Base-by-base conservation (phyloP, 78 protist genomes). In the Paulinella micropora region DNA sequence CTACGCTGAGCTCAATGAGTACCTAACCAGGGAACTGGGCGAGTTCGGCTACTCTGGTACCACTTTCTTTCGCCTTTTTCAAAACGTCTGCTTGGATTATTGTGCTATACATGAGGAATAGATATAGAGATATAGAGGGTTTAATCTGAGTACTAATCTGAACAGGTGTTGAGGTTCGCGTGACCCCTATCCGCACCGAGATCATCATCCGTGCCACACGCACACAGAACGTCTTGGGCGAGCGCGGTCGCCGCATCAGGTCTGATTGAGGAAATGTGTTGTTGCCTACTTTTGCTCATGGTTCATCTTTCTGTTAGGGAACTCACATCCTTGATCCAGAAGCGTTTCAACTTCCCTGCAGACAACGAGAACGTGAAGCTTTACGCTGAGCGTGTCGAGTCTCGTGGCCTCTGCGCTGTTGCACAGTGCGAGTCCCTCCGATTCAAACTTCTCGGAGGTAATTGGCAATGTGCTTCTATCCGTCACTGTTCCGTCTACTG, bases 401-500 rank as follows among this genome's bases (percentile, higher is more conserved):
- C 94, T 95, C 97, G 99, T 67, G 98, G 98, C 32, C 97, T 99
- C 64, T 98, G 96, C 79, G 99, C 99, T 67, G 90, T 95, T 29
- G 99, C 99, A 79, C 99, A 98, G 94, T 96, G 98, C 89, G 99
- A 99, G 94, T 96, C 98, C 37, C 95, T 99, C 89, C 92, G 95
- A 38, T 93, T 79, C 95, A 97, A 97, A 94, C 95, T 99, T 34
- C 87, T 96, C 77, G 98, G 95, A 34, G 99, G 99, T 77, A 95
- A n/a, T n/a, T n/a, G 96, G 40, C 95, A 98, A n/a, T n/a, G 93
- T 36, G 15, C 87, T n/a, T n/a, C n/a, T n/a, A n/a, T 37, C 4
- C 37, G 1, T 1, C 34, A 3, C 79, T 38, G 32, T 37, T 34
- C 39, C 37, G 34, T 6, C 64, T 67, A 4, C 1, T 35, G 0